Conservation (phyloP, 1,284 basidiomycete genomes). For the Microbotryum violaceum region DNA sequence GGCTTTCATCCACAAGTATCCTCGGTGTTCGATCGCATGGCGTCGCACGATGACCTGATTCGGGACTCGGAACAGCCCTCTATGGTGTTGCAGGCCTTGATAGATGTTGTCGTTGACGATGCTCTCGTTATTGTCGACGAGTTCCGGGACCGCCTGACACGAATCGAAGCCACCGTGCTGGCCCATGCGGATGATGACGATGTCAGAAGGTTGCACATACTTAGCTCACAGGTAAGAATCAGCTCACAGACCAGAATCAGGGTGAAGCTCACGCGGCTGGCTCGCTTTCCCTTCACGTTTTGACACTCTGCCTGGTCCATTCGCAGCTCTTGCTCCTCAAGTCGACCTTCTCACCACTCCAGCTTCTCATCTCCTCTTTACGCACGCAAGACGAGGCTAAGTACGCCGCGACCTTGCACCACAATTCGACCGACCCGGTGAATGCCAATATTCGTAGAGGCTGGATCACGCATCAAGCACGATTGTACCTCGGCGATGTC, state of each 20-base stretch:
- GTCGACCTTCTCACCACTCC: conserved; percentile 18
- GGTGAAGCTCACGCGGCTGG: no score
- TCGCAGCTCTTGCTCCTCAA: conserved; percentile 29
- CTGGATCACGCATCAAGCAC: not conserved
- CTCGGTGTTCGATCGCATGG: conserved; percentile 18
- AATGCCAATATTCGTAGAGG: not conserved
- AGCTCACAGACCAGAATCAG: no score
- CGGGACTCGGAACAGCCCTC: conserved; percentile 20
- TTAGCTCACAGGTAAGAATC: no score
- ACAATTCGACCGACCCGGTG: not conserved
- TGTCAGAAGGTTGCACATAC: no score
- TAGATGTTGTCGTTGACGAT: conserved; percentile 14
- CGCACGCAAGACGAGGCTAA: conserved; percentile 28
- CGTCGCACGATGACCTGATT: conserved; percentile 13
- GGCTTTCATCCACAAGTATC: conserved; percentile 19
- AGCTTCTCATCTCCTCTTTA: conserved; percentile 13
- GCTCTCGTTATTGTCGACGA: conserved; percentile 19
- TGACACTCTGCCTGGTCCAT: conserved; percentile 14
- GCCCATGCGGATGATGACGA: not conserved
- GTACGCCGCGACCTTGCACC: conserved; percentile 9
- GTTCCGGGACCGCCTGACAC: conserved; percentile 13
- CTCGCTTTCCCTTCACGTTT: not conserved
- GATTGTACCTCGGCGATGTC: conserved; percentile 16
- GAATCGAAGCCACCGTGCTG: conserved; percentile 10
- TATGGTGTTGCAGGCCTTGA: conserved; percentile 21